Evolutionary conservation across 208 protist genomes (phyloP).

Genomic region (Leishmania tarentolae): DNA sequence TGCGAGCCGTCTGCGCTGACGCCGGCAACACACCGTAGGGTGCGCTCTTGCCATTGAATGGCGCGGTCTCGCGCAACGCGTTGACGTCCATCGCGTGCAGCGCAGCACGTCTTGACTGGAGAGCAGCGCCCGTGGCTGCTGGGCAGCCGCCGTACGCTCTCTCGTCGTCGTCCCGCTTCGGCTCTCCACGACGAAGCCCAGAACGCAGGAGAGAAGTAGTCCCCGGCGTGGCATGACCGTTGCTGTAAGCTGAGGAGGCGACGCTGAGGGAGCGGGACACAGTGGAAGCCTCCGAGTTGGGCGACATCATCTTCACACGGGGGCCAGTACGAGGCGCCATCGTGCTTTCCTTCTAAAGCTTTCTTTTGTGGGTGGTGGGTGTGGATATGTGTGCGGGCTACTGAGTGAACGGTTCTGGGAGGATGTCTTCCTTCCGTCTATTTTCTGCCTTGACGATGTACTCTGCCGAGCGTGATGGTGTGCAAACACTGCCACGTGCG

Average conservation of each 20-base stretch:
- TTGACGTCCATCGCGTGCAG: conserved; percentile 22
- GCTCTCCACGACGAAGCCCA: background rate
- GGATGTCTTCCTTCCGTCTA: background rate
- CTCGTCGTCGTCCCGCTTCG: background rate
- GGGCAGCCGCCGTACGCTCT: background rate
- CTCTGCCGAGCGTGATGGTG: background rate
- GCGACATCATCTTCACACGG: conserved; percentile 50
- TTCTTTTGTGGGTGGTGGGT: background rate
- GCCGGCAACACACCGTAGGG: background rate
- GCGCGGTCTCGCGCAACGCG: background rate
- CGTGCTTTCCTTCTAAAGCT: background rate
- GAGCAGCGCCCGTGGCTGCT: background rate
- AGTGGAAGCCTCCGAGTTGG: conserved; percentile 46
- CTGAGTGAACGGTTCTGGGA: background rate
- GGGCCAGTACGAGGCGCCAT: conserved; percentile 42
- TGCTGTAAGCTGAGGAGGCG: conserved; percentile 25
- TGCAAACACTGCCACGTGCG: background rate
- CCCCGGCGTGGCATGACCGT: background rate
- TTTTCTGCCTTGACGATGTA: background rate
- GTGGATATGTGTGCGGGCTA: background rate
- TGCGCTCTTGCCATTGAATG: background rate
- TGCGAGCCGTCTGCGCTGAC: background rate
- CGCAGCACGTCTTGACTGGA: conserved; percentile 3
- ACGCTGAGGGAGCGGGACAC: conserved; percentile 45
- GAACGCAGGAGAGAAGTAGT: background rate